Percentiles rank a stretch among this genome's conserved stretches.
These are phyloP conservation scores for Lasiodiplodia hormozganensis DNA, from an alignment of 2,329 filamentous ascomycete genomes.

Conservation along the genomic window DNA sequence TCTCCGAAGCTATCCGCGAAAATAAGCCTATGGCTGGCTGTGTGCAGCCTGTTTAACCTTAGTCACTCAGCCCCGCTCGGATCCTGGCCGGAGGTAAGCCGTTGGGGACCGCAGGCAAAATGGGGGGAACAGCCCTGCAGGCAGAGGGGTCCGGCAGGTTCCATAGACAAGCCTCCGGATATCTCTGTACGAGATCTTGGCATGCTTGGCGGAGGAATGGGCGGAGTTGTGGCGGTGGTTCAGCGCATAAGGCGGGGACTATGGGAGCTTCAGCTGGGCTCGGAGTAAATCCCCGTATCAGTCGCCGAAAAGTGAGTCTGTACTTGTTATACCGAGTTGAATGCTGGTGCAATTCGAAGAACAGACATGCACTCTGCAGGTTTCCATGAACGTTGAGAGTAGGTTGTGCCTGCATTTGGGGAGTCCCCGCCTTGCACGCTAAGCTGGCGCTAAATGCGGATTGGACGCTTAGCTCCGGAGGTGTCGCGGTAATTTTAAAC, in stretches of 20 bases:
- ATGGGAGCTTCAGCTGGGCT: fast-evolving
- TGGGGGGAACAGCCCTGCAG: background rate
- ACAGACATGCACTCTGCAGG: fast-evolving
- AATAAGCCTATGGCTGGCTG: background rate
- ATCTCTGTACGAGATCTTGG: background rate
- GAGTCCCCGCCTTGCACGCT: background rate
- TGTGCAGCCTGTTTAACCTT: background rate
- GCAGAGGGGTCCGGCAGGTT: background rate
- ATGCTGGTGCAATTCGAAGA: background rate
- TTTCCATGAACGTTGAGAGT: background rate
- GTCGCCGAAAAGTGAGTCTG: background rate
- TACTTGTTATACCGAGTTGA: too few species aligned
- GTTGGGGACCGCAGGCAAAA: background rate
- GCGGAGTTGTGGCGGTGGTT: background rate
- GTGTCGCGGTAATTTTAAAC: background rate
- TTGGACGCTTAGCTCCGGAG: background rate
- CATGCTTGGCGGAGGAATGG: background rate
- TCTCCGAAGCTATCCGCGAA: background rate
- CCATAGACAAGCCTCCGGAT: background rate
- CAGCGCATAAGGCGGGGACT: background rate
- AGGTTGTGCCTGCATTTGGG: background rate
- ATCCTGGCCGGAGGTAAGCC: background rate
- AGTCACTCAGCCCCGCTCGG: constrained; percentile 1
- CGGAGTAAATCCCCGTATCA: background rate
- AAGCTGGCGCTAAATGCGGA: background rate